Percentiles rank a stretch among this genome's conserved stretches.
phyloP scores from a whole-genome alignment of 129 eudicot species.

The Helianthus annuus region DNA sequence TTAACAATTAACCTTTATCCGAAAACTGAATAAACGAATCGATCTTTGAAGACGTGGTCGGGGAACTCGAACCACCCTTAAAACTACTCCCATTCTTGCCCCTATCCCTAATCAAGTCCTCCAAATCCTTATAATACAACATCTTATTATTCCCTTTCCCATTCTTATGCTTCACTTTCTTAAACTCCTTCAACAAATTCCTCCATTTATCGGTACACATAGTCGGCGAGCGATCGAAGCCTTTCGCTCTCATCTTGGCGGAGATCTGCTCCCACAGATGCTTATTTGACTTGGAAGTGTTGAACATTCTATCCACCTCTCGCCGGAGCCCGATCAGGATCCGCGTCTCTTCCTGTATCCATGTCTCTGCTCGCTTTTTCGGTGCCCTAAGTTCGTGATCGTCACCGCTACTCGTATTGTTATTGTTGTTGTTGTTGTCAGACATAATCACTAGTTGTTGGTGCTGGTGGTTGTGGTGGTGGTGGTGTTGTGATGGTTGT shows the following conservation, averaged over 20 bases:
- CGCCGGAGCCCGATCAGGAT: conserved; percentile 43
- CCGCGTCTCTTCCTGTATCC: conserved; percentile 54
- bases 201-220: conserved; percentile 63
- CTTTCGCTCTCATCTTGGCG: conserved; percentile 47
- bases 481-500: conserved; percentile 23
- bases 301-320: conserved; percentile 43
- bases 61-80: conserved; percentile 7
- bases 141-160: conserved; percentile 37
- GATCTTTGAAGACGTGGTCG: conserved; percentile 33
- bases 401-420: conserved; percentile 34
- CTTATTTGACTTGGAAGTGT: conserved; percentile 49
- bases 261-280: conserved; percentile 61
- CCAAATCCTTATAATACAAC: conserved; percentile 51
- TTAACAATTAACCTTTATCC: conserved; percentile 40
- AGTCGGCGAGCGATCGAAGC: conserved; percentile 50
- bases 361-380: conserved; percentile 52
- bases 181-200: conserved; percentile 49
- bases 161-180: conserved; percentile 44
- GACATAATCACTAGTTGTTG: conserved; percentile 34
- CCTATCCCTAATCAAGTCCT: conserved; percentile 51
- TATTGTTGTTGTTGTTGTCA: conserved; percentile 20
- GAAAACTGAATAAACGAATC: conserved; percentile 46
- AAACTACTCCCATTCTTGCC: conserved; percentile 33
- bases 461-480: conserved; percentile 15
- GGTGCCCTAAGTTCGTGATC: conserved; percentile 51